phyloP scores from a whole-genome alignment of 176 grass and related monocot species.

The Phoenix roebelenii region DNA sequence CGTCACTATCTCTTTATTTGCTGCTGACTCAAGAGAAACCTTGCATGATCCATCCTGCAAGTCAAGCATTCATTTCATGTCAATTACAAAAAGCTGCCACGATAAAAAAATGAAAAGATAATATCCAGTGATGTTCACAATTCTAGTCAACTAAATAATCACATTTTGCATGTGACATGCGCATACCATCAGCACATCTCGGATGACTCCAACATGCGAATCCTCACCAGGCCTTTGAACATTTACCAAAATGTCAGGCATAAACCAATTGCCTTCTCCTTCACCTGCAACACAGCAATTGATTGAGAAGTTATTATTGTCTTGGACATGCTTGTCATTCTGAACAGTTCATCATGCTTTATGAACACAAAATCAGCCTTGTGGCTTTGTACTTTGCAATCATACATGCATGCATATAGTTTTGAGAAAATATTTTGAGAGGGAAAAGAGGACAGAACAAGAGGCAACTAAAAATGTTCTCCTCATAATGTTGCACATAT shows the following conservation, averaged over 20 bases:
- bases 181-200: constrained; percentile 64
- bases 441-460: too few species aligned
- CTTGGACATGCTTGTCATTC: too few species aligned
- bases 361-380: too few species aligned
- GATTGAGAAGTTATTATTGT: too few species aligned
- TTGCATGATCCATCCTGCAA: constrained; percentile 79
- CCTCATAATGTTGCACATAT: too few species aligned
- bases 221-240: constrained; percentile 50
- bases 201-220: constrained; percentile 50
- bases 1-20: constrained; percentile 40
- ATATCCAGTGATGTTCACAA: not conserved
- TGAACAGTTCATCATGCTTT: too few species aligned
- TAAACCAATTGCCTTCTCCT: constrained; percentile 46
- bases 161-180: not conserved
- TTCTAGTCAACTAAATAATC: not conserved
- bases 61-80: constrained; percentile 13
- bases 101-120: too few species aligned
- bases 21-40: constrained; percentile 54
- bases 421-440: too few species aligned
- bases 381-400: too few species aligned
- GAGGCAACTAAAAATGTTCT: too few species aligned
- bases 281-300: constrained; percentile 38
- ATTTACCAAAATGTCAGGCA: constrained; percentile 82
- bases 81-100: not conserved
- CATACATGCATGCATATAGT: too few species aligned